A percentile compares a stretch with the other conserved stretches of the same genome.
Conservation (phyloP, 352 stramenopile species). For the Globisporangium spinosum region DNA sequence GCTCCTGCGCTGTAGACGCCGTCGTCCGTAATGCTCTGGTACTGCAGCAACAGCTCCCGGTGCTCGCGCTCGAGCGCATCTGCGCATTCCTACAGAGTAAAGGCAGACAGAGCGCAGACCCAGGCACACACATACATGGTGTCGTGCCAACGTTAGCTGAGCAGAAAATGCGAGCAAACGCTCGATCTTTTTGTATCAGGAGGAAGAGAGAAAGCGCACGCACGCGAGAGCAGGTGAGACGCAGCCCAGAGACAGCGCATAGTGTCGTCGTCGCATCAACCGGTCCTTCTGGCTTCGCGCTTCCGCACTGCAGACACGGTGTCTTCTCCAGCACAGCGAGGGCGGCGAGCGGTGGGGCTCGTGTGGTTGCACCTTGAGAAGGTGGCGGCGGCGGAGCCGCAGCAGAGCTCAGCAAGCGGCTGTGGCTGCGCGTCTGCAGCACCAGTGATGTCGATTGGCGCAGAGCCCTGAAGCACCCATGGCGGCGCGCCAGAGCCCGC, state of each 20-base stretch:
- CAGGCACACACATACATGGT: not conserved
- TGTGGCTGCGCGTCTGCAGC: not conserved
- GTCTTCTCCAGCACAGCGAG: slow-evolving; percentile 32
- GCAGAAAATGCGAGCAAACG: not conserved
- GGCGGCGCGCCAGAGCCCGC: not conserved
- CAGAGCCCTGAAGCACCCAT: not conserved
- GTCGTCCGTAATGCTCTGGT: slow-evolving; percentile 41
- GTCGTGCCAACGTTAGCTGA: not conserved
- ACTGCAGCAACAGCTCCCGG: slow-evolving; percentile 32
- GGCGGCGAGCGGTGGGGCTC: not conserved
- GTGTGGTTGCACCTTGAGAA: not conserved
- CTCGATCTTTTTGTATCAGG: not conserved
- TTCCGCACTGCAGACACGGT: slow-evolving; percentile 50
- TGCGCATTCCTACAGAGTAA: slow-evolving; percentile 26
- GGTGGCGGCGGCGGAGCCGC: not conserved
- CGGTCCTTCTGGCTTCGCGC: slow-evolving; percentile 4
- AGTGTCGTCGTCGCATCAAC: slow-evolving; percentile 8
- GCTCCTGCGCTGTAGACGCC: slow-evolving; percentile 30
- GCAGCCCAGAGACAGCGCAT: slow-evolving; percentile 35
- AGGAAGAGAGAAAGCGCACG: slow-evolving; percentile 5
- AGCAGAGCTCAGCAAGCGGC: not conserved
- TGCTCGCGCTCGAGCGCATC: slow-evolving; percentile 23
- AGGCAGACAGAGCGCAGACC: not conserved
- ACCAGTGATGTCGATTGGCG: not conserved
- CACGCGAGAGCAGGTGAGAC: slow-evolving; percentile 48